A percentile compares a stretch with the other conserved stretches of the same genome.
These are phyloP conservation scores for Stramenopiles sp. DNA, from an alignment of 352 stramenopile species.

Conservation along the genomic window DNA sequence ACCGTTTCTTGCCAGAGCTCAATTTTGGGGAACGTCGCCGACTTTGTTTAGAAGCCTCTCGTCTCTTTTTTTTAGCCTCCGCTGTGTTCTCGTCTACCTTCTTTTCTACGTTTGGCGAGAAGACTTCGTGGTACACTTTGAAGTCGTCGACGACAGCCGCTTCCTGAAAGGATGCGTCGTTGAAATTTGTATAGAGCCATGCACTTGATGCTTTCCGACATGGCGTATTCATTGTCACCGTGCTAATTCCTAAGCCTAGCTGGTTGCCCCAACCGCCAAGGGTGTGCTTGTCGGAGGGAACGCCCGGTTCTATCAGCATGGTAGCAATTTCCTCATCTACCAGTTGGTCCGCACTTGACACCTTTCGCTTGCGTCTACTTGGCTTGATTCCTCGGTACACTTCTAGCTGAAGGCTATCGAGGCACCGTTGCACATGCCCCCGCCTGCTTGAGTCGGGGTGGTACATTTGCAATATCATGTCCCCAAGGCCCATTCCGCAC, in stretches of 20 bases:
- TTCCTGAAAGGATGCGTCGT: background rate
- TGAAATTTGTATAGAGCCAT: background rate
- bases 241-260: background rate
- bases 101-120: background rate
- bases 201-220: background rate
- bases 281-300: background rate
- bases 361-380: background rate
- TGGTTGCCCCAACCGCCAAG: background rate
- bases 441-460: background rate
- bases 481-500: background rate
- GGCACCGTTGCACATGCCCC: background rate
- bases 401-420: background rate
- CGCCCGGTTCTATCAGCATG: background rate
- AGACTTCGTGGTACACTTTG: background rate
- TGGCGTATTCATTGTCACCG: background rate
- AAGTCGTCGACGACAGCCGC: background rate
- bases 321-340: background rate
- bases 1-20: background rate
- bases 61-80: background rate
- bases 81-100: background rate
- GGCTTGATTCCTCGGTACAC: background rate
- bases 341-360: too few relatives aligned
- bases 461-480: background rate
- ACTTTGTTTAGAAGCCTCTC: background rate
- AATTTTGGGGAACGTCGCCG: background rate